Evolutionary conservation across 208 protist species (phyloP).

Genomic region (Strigomonas culicis): DNA sequence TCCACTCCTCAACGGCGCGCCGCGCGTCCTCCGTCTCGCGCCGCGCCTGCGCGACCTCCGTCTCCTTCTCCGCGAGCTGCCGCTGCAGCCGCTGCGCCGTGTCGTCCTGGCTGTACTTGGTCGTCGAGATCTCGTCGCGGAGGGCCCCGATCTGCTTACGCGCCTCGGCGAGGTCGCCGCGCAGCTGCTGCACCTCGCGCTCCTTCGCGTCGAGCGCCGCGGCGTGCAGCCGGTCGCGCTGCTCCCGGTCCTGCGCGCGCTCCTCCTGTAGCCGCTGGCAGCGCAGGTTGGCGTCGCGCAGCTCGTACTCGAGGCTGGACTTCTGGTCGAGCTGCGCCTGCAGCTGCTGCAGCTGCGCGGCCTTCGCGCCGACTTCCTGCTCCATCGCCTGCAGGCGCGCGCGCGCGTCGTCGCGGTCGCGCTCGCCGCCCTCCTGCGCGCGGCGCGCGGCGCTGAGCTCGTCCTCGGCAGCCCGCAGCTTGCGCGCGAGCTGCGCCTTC

Average conservation of each 20-base stretch:
- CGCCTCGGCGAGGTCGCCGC: conserved; percentile 36
- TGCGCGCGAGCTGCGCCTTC: conserved; percentile 27
- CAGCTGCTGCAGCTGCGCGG: conserved; percentile 26
- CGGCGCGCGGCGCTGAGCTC: conserved; percentile 25
- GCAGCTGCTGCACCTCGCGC: conserved; percentile 38
- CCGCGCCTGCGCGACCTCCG: conserved; percentile 37
- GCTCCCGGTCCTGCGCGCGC: conserved; percentile 43
- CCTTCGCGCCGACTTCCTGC: conserved; percentile 30
- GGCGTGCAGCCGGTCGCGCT: conserved; percentile 26
- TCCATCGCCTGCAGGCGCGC: conserved; percentile 26
- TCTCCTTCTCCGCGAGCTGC: conserved; percentile 42
- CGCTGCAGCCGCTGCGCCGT: conserved; percentile 26
- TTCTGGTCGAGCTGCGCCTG: conserved; percentile 32
- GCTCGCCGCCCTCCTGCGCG: conserved; percentile 24
- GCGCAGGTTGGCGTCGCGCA: conserved; percentile 34
- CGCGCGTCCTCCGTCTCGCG: conserved; percentile 41
- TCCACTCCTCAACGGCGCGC: conserved; percentile 43
- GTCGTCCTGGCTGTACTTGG: conserved; percentile 36
- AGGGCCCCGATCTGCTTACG: conserved; percentile 30
- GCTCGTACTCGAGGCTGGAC: conserved; percentile 27
- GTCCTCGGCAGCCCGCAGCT: conserved; percentile 33
- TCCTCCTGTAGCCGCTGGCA: conserved; percentile 34
- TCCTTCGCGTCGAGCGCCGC: conserved; percentile 40
- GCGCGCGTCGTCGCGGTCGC: conserved; percentile 19
- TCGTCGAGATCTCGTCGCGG: conserved; percentile 35